phyloP scores from a whole-genome alignment of 257 asterid genomes.

The Jasminum sambac region DNA sequence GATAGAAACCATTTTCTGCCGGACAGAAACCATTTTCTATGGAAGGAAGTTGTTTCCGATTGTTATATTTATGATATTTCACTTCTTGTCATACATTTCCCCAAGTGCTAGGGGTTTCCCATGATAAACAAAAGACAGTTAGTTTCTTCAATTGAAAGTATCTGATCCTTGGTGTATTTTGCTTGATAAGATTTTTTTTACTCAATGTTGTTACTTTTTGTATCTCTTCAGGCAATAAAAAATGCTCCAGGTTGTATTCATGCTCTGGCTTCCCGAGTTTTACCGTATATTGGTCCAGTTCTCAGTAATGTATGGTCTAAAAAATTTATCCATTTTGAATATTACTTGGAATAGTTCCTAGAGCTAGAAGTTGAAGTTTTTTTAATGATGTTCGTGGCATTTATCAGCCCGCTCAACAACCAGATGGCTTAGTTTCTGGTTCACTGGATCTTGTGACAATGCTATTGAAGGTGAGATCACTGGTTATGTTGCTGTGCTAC shows the following conservation, averaged over 20 bases:
- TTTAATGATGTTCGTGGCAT: constrained; percentile 30
- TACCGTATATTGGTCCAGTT: constrained; percentile 77
- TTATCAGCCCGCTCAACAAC: constrained; percentile 90
- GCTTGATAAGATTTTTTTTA: constrained; percentile 12
- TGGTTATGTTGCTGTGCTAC: constrained; percentile 17
- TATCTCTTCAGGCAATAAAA: constrained; percentile 72
- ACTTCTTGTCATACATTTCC: not conserved
- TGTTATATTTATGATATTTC: not conserved
- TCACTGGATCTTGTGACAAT: constrained; percentile 85
- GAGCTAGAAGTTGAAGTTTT: constrained; percentile 22
- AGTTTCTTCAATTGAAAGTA: not conserved
- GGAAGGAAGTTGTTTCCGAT: not conserved
- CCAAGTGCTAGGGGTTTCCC: constrained; percentile 12
- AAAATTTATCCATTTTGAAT: constrained; percentile 21
- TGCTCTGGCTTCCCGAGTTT: constrained; percentile 78
- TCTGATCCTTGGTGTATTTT: constrained; percentile 4
- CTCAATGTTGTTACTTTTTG: constrained; percentile 15
- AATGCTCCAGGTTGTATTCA: constrained; percentile 91
- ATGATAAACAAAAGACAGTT: constrained; percentile 1
- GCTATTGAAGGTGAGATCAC: constrained; percentile 70
- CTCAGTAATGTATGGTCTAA: constrained; percentile 66
- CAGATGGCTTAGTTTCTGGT: constrained; percentile 91
- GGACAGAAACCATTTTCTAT: no score
- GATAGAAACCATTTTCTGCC: not conserved
- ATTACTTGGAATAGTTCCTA: constrained; percentile 7